Conservation (phyloP, 2,329 filamentous ascomycete genomes). For the Hypomyces perniciosus region DNA sequence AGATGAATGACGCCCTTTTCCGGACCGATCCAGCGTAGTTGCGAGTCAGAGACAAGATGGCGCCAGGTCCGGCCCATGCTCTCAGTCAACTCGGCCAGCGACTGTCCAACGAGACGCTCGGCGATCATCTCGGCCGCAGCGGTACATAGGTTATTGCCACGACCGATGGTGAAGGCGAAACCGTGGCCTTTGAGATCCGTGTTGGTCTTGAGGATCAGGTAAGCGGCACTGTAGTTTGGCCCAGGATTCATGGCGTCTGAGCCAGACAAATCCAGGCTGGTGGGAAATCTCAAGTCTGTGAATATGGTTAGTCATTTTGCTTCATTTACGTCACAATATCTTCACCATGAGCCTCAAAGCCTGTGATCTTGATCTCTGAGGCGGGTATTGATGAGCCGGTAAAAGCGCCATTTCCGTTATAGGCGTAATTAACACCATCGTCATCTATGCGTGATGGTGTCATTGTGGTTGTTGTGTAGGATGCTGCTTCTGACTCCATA, state of each 20-base stretch:
- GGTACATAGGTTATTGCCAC: slow-evolving; percentile 85
- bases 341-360: slow-evolving; percentile 65
- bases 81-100: slow-evolving; percentile 67
- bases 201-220: slow-evolving; percentile 84
- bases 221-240: slow-evolving; percentile 88
- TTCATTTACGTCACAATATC: neutral
- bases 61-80: slow-evolving; percentile 89
- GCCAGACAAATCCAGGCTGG: slow-evolving; percentile 93
- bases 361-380: slow-evolving; percentile 61
- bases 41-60: slow-evolving; percentile 80
- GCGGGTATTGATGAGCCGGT: neutral
- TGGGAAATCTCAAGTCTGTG: slow-evolving; percentile 72
- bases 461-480: slow-evolving; percentile 1
- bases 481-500: neutral
- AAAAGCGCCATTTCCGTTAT: neutral
- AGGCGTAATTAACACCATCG: neutral
- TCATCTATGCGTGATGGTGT: slow-evolving; percentile 6
- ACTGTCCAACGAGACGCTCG: slow-evolving; percentile 67
- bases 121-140: slow-evolving; percentile 75
- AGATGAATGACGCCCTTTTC: slow-evolving; percentile 94
- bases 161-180: slow-evolving; percentile 81
- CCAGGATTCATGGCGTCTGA: slow-evolving; percentile 96
- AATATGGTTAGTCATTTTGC: neutral
- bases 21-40: slow-evolving; percentile 88
- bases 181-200: slow-evolving; percentile 66